Evolutionary conservation across 371 early-diverging fungal species (phyloP).

Genomic region (Coemansia sp.): DNA sequence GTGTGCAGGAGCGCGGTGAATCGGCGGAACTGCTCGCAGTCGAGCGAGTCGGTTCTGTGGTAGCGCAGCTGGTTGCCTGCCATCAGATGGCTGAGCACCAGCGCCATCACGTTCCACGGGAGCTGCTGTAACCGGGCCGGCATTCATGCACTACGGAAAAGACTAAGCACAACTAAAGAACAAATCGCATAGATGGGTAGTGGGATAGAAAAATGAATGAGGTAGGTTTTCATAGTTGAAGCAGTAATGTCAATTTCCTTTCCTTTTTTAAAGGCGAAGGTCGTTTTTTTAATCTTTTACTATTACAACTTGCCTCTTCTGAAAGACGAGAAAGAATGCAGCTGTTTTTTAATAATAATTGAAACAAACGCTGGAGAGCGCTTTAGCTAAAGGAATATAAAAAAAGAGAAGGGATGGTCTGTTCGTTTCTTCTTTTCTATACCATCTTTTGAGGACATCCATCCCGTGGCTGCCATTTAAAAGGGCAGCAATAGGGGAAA

Average conservation of each 20-base stretch:
- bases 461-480: no score
- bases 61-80: not conserved
- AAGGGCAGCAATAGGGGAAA: no score
- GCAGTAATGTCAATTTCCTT: no score
- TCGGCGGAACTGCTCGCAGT: not conserved
- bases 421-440: not conserved
- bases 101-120: constrained; percentile 9
- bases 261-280: no score
- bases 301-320: not conserved
- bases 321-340: not conserved
- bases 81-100: not conserved
- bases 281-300: not conserved
- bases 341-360: not conserved
- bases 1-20: constrained; percentile 2
- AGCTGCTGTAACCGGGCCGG: constrained; percentile 1
- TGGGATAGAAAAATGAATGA: not conserved
- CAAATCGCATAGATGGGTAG: not conserved
- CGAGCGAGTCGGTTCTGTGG: no score
- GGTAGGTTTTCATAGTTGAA: not conserved
- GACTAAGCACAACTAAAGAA: not conserved
- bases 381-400: not conserved
- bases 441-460: not conserved
- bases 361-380: constrained; percentile 1
- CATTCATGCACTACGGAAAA: not conserved
- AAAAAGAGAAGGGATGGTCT: not conserved